Base-by-base conservation (phyloP, 31 red algal species). In the Porphyra umbilicalis region DNA sequence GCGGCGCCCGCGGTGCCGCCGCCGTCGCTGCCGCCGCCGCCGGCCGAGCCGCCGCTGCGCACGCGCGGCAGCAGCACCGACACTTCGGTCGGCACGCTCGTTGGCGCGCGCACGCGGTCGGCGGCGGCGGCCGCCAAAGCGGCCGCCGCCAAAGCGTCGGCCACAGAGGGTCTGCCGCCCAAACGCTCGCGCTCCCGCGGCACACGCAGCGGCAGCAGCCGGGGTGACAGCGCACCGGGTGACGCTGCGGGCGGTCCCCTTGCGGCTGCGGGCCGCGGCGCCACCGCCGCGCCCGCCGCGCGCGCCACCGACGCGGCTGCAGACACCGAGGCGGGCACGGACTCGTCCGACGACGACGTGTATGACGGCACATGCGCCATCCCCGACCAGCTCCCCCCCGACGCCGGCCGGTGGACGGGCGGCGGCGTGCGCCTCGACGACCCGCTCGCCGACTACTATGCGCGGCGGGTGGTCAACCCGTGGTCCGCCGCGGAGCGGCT, bases 401-500 rank as follows among this genome's bases (percentile, higher is more conserved):
- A 29, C 16, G 25, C 57, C 11, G 25, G 4, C 57, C 25, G 57
- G n/a, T 79, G 83, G 78, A 82, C 86, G 78, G 89, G 90, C 18
- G 91, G 91, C 35, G 86, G 88, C 39, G 85, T 93, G 18, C 80
- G 87, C 14, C 85, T 97, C 35, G 82, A 88, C 71, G 88, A 97
- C 78, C 90, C 95, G 15, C 77, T 93, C 9, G 84, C 87, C 4
- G 89, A 89, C 35, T 82, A 91, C 81, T 90, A 88, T 68, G 34
- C 33, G 13, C 46, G 85, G 33, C 87, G 88, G 34, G 81, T 85
- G 77, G 85, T 95, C 46, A 98, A 98, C 85, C 96, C 96, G 20
- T 98, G 96, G 96, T 93, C 93, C 8, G 46, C 80, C 39, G 87
- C 81, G n/a, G 96, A 98, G 84, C 86, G 90, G 33, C 42, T 85